These are phyloP conservation scores for Starmerella khaoyaiensis DNA, from an alignment of 805 yeast genomes.

Conservation along the genomic window DNA sequence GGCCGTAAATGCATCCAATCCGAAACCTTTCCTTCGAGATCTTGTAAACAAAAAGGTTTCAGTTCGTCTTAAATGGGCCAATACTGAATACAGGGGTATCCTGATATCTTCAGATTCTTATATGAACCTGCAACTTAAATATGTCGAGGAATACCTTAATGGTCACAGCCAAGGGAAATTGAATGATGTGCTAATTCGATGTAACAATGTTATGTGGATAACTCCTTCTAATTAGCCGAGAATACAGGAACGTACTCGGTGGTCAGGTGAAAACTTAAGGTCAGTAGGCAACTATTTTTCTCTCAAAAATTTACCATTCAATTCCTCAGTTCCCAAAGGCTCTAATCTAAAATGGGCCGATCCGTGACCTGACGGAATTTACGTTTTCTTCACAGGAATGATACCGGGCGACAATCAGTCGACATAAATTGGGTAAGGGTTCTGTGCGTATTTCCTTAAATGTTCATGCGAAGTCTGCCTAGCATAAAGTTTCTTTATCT, in stretches of 20 bases:
- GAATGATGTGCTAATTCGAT: slow-evolving; percentile 73
- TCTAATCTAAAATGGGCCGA: too few species aligned
- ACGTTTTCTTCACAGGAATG: too few species aligned
- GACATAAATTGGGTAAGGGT: too few species aligned
- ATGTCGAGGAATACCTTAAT: slow-evolving; percentile 22
- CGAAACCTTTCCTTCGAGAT: slow-evolving; percentile 47
- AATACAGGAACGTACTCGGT: neutral
- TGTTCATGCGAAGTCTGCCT: too few species aligned
- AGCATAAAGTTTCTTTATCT: too few species aligned
- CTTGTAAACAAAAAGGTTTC: slow-evolving; percentile 57
- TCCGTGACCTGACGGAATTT: too few species aligned
- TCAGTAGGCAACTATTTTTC: too few species aligned
- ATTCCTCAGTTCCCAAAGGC: too few species aligned
- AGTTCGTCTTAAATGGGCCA: slow-evolving; percentile 81
- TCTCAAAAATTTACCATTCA: too few species aligned
- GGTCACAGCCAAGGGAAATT: slow-evolving; percentile 39
- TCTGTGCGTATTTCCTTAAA: too few species aligned
- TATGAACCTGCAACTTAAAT: slow-evolving; percentile 53
- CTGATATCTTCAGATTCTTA: slow-evolving; percentile 76
- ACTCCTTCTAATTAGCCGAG: slow-evolving; percentile 24
- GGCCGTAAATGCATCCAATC: slow-evolving; percentile 15
- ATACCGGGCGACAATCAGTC: too few species aligned
- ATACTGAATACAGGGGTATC: slow-evolving; percentile 72
- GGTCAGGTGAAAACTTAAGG: neutral
- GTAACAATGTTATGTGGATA: slow-evolving; percentile 79